Conservation (phyloP, 345 rosid species). For the Aegle marmelos region DNA sequence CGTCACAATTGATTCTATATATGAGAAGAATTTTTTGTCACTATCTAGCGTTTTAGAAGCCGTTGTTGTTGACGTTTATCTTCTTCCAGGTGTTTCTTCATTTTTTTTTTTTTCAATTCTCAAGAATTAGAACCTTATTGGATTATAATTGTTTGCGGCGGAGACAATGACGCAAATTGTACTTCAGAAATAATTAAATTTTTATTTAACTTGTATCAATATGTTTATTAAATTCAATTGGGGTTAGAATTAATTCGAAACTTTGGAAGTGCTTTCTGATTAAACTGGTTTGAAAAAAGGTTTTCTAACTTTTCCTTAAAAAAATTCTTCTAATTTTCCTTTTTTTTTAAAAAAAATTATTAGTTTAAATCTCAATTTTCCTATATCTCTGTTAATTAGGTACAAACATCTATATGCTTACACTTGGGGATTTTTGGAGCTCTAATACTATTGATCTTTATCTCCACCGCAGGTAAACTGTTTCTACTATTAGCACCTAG, state of each 20-base stretch:
- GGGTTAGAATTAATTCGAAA: background rate
- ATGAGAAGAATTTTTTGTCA: conserved; percentile 81
- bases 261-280: background rate
- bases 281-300: background rate
- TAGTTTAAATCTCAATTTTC: background rate
- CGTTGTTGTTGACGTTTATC: conserved; percentile 57
- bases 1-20: conserved; percentile 70
- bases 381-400: conserved; percentile 35
- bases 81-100: conserved; percentile 60
- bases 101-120: background rate
- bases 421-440: conserved; percentile 95
- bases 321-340: no score
- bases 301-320: no score
- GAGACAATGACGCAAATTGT: background rate
- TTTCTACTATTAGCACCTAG: background rate
- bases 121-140: background rate
- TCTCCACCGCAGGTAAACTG: conserved; percentile 75
- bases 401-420: conserved; percentile 87
- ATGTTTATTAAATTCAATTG: background rate
- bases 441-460: conserved; percentile 88
- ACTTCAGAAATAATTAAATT: background rate
- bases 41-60: conserved; percentile 74
- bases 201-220: background rate
- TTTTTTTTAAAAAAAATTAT: no score
- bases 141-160: background rate